A percentile compares a stretch with the other conserved stretches of the same genome.
Conservation (phyloP, 495 filamentous ascomycete genomes). For the Aspergillus egyptiacus region DNA sequence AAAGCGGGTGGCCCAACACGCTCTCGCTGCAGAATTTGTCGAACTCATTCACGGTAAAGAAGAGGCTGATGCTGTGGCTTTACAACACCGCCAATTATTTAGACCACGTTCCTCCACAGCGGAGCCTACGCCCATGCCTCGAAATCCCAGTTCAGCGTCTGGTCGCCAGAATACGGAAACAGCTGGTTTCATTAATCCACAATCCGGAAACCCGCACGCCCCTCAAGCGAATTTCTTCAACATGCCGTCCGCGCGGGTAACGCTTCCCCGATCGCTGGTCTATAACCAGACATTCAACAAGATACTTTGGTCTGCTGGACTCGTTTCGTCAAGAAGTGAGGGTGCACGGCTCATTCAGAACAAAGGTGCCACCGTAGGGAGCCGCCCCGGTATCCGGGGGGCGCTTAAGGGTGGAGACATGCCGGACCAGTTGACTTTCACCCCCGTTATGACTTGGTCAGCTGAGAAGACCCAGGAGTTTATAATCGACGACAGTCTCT, state of each 20-base stretch:
- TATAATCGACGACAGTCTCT: conserved; percentile 54
- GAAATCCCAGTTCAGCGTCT: conserved; percentile 17
- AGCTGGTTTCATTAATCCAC: conserved; percentile 26
- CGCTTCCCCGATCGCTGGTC: conserved; percentile 62
- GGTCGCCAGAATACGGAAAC: conserved; percentile 19
- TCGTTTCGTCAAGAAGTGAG: conserved; percentile 58
- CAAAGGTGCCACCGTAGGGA: conserved; percentile 61
- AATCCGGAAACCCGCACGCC: conserved; percentile 38
- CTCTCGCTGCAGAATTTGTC: conserved; percentile 73
- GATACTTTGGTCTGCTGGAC: conserved; percentile 61
- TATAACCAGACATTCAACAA: conserved; percentile 54
- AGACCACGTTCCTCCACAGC: conserved; percentile 34
- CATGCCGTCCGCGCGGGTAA: conserved; percentile 47
- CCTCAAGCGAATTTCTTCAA: conserved; percentile 43
- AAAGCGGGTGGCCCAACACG: conserved; percentile 71
- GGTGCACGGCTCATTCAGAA: conserved; percentile 57
- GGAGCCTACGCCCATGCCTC: conserved; percentile 36
- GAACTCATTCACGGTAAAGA: conserved; percentile 66
- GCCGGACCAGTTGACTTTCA: conserved; percentile 56
- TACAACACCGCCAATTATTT: conserved; percentile 57
- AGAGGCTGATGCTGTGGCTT: conserved; percentile 49
- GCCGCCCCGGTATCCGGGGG: conserved; percentile 37
- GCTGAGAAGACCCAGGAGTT: conserved; percentile 53
- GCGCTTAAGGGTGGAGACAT: conserved; percentile 34
- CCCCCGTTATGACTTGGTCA: conserved; percentile 53